Evolutionary conservation across 2,329 filamentous ascomycete genomes (phyloP), one percentile per base, ranked within the genome.

Genomic region (Curvularia sp.): DNA sequence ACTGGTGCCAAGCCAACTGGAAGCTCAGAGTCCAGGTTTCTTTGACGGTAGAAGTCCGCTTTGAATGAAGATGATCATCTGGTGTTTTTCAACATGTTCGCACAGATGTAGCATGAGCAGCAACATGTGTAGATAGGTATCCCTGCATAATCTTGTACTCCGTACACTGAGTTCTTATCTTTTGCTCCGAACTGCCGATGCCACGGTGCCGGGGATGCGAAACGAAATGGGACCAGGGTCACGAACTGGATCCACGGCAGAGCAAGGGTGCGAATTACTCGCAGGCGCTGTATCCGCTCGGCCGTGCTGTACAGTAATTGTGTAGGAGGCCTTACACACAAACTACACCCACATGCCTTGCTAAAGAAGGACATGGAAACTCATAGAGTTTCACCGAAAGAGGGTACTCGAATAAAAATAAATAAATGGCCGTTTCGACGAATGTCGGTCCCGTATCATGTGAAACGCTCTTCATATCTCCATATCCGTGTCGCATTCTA

Each of bases 1-100:
- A 38, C 39, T 75, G n/a, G 61, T 72, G 15, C 66, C 65, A 8
- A 57, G 55, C 5, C n/a, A 39, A 20, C 20, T 58, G 30, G 51
- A 58, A n/a, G 15, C 7, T 1, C 33, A 13, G 22, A 33, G 33
- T 2, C 9, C n/a, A 7, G 55, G 55, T 5, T 57, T 57, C 9
- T 57, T 57, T 31, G 55, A 57, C 24, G 43, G 55, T 12, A 35
- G 35, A 41, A 41, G 42, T 30, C 41, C 35, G 20, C 26, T 22
- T 46, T 57, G n/a, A 53, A 42, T 24, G 10, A 31, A 33, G n/a
- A 31, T 20, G 31, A 30, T 22, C 13, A 20, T n/a, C 12, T 26
- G 15, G 39, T 33, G 30, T 28, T 48, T 12, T 22, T 18, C 4
- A 30, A 22, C 10, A 8, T 18, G 15, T 38, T 5, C 13, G 12